A percentile compares a stretch with the other conserved stretches of the same genome.
Evolutionary conservation across 2,329 filamentous ascomycete genomes (phyloP).

Genomic region (Diaporthe destruens): DNA sequence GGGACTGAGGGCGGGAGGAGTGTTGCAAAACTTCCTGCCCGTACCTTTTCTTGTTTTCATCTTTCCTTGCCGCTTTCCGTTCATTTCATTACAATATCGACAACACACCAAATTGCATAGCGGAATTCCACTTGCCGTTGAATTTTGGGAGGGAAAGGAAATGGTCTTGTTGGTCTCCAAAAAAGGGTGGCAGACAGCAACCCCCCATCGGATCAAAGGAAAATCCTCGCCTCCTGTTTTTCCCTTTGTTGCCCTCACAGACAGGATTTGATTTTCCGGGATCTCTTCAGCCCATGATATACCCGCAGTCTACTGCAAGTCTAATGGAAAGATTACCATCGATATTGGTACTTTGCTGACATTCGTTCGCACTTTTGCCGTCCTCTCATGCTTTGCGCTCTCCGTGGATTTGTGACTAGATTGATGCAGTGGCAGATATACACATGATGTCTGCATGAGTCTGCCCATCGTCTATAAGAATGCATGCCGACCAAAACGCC

Average conservation of each 20-base stretch:
- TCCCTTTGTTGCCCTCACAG: constrained; percentile 19
- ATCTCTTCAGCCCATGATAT: constrained; percentile 32
- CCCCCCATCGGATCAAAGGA: not conserved
- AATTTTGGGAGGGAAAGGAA: not conserved
- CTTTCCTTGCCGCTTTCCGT: not conserved
- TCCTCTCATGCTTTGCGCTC: not conserved
- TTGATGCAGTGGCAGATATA: constrained; percentile 6
- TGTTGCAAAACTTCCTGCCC: constrained; percentile 10
- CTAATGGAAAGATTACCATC: constrained; percentile 32
- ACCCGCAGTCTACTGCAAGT: constrained; percentile 35
- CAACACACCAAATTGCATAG: constrained; percentile 37
- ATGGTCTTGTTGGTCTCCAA: not conserved
- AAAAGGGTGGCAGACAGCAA: constrained; percentile 6
- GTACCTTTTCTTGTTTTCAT: not conserved
- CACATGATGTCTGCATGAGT: not conserved
- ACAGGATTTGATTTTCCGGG: constrained; percentile 12
- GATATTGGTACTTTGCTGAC: constrained; percentile 11
- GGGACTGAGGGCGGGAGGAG: constrained; percentile 1
- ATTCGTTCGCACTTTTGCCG: not conserved
- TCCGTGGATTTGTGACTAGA: not conserved
- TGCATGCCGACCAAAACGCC: constrained; percentile 23
- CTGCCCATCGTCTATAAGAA: not conserved
- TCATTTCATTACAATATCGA: not conserved
- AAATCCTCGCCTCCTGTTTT: not conserved
- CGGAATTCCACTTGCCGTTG: constrained; percentile 14